Percentiles rank a stretch among this genome's conserved stretches.
These are phyloP conservation scores for Thermothielavioides terrestris DNA, from an alignment of 495 filamentous ascomycete genomes.

Conservation along the genomic window DNA sequence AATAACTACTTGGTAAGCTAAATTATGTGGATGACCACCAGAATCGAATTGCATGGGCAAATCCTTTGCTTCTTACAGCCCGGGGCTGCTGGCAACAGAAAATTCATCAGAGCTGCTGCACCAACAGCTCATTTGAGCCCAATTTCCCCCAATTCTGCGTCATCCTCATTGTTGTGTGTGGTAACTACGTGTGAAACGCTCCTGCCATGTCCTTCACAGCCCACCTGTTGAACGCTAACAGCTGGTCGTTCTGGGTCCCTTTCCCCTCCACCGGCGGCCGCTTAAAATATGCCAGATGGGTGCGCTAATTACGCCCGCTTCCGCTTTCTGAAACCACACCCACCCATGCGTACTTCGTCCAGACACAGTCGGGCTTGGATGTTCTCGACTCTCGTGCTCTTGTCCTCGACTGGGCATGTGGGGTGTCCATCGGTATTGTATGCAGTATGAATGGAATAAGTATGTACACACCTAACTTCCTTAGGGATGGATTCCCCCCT, in stretches of 20 bases:
- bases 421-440: no score
- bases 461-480: not conserved
- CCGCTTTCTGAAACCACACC: not conserved
- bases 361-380: not conserved
- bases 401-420: not conserved
- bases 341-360: no score
- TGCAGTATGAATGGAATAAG: not conserved
- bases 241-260: not conserved
- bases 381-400: not conserved
- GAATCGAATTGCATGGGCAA: no score
- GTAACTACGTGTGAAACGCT: not conserved
- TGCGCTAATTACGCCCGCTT: conserved; percentile 5
- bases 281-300: not conserved
- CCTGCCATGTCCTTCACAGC: not conserved
- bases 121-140: no score
- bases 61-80: no score
- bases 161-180: no score
- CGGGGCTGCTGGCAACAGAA: no score
- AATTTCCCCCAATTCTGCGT: no score
- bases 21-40: no score
- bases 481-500: no score
- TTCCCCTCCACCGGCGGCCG: not conserved
- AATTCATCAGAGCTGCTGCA: no score
- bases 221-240: not conserved
- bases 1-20: no score